Conservation (phyloP, 2,329 filamentous ascomycete species). For the Exophiala calicioides region DNA sequence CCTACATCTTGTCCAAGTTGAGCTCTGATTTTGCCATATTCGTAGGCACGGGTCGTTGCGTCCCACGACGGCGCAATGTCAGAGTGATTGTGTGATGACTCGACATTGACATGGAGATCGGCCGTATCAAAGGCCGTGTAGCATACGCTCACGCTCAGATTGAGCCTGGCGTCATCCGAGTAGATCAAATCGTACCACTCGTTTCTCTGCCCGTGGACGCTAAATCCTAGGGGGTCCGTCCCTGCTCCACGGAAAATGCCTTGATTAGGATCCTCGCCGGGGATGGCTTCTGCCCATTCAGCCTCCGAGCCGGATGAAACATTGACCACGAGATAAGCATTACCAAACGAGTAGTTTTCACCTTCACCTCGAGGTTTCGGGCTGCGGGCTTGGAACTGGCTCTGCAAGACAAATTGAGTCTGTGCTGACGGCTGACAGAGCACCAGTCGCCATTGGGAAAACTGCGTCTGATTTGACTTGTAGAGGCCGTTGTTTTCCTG, state of each 20-base stretch:
- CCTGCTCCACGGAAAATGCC: slow-evolving; percentile 4
- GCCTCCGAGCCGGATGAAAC: slow-evolving; percentile 5
- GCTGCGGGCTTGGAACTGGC: not conserved
- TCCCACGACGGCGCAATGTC: slow-evolving; percentile 3
- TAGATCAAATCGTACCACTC: slow-evolving; percentile 7
- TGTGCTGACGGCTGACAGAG: too few relatives aligned
- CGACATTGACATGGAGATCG: slow-evolving; percentile 6
- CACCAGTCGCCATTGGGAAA: too few relatives aligned
- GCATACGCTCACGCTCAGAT: slow-evolving; percentile 6
- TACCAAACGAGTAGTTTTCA: slow-evolving; percentile 4
- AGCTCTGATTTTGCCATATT: not conserved
- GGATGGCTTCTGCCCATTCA: slow-evolving; percentile 2
- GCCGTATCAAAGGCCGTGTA: slow-evolving; percentile 9
- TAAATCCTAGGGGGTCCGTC: slow-evolving; percentile 1
- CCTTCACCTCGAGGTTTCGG: not conserved
- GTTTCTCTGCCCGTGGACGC: slow-evolving; percentile 7
- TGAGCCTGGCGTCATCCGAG: slow-evolving; percentile 4
- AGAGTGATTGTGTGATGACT: slow-evolving; percentile 1
- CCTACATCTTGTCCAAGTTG: slow-evolving; percentile 1
- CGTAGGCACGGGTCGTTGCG: not conserved
- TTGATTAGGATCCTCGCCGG: slow-evolving; percentile 5
- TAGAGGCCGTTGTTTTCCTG: not conserved
- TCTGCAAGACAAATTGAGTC: not conserved
- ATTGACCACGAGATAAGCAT: slow-evolving; percentile 6
- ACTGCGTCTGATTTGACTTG: not conserved